Conservation (phyloP, 768 basidiomycete genomes). For the Baorangia bicolor region DNA sequence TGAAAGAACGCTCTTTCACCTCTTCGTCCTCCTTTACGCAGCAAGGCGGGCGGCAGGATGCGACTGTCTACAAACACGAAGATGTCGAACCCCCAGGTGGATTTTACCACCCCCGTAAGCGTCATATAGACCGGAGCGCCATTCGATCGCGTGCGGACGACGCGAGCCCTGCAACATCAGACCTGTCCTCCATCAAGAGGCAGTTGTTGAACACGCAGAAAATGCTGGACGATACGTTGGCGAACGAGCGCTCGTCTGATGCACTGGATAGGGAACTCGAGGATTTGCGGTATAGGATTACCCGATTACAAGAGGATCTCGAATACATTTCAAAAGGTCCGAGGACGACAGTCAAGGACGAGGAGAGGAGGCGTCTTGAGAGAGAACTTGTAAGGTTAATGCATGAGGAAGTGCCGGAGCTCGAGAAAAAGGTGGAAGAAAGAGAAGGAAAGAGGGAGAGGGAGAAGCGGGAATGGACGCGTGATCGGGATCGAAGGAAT, state of each 20-base stretch:
- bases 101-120: slow-evolving; percentile 75
- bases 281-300: slow-evolving; percentile 81
- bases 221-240: slow-evolving; percentile 72
- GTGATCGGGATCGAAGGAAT: slow-evolving; percentile 83
- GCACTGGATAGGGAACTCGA: slow-evolving; percentile 87
- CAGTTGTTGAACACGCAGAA: slow-evolving; percentile 75
- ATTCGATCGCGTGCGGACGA: slow-evolving; percentile 75
- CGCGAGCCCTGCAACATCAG: slow-evolving; percentile 54
- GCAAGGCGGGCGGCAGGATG: slow-evolving; percentile 69
- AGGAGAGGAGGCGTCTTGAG: slow-evolving; percentile 84
- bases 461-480: slow-evolving; percentile 75
- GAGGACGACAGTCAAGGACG: slow-evolving; percentile 69
- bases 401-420: slow-evolving; percentile 89
- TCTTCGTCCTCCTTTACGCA: slow-evolving; percentile 48
- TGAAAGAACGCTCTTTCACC: slow-evolving; percentile 73
- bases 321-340: slow-evolving; percentile 83
- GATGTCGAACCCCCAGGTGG: slow-evolving; percentile 57
- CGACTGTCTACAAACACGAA: slow-evolving; percentile 87
- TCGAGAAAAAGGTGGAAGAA: slow-evolving; percentile 81
- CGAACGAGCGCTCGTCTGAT: slow-evolving; percentile 82
- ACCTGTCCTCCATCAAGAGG: slow-evolving; percentile 85
- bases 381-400: slow-evolving; percentile 80
- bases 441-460: slow-evolving; percentile 72
- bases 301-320: slow-evolving; percentile 86
- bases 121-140: slow-evolving; percentile 83